Evolutionary conservation across 768 basidiomycete genomes (phyloP).

Genomic region (Hygrophoropsis aurantiaca): DNA sequence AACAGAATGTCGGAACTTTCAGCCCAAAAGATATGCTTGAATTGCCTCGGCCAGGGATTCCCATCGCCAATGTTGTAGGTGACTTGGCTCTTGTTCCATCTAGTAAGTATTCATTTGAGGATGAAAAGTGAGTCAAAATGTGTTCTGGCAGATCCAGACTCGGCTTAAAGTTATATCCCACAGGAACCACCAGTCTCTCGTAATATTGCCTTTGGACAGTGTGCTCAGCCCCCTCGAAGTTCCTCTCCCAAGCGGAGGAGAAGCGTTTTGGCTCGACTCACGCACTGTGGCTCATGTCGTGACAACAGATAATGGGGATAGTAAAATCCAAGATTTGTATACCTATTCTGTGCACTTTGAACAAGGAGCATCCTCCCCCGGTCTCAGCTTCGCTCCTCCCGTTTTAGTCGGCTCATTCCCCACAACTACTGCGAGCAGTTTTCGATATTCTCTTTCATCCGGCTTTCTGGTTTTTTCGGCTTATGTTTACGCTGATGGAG

Average conservation of each 20-base stretch:
- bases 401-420: constrained; percentile 60
- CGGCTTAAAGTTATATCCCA: not conserved
- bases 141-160: not conserved
- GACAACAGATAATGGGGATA: constrained; percentile 43
- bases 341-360: constrained; percentile 51
- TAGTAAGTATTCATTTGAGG: constrained; percentile 63
- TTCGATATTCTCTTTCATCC: constrained; percentile 50
- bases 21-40: constrained; percentile 62
- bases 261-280: constrained; percentile 68
- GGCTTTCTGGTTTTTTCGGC: constrained; percentile 77
- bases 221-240: constrained; percentile 48
- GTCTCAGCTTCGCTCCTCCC: constrained; percentile 34
- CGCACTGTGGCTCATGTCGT: constrained; percentile 63
- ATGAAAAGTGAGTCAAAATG: constrained; percentile 53
- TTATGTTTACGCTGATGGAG: constrained; percentile 68
- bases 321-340: constrained; percentile 50
- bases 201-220: constrained; percentile 55
- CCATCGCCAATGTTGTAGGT: constrained; percentile 58
- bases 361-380: constrained; percentile 21
- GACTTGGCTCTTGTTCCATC: constrained; percentile 61
- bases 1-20: constrained; percentile 55
- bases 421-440: constrained; percentile 59
- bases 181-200: constrained; percentile 66
- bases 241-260: constrained; percentile 58
- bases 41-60: constrained; percentile 59